phyloP scores from a whole-genome alignment of 768 basidiomycete genomes.

The Astraeus odoratus region DNA sequence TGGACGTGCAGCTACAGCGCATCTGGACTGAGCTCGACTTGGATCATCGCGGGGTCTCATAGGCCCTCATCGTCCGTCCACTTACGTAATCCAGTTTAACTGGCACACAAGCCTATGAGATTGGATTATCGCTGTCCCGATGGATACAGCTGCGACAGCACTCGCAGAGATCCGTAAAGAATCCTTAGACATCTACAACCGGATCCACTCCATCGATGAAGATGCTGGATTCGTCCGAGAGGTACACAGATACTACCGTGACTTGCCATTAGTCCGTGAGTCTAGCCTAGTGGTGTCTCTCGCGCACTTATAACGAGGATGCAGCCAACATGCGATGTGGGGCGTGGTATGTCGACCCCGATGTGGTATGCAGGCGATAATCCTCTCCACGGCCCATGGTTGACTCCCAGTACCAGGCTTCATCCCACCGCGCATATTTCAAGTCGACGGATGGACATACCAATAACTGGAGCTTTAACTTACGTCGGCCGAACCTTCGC shows the following conservation, averaged over 20 bases:
- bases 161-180: conserved; percentile 57
- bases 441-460: conserved; percentile 90
- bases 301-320: neutral
- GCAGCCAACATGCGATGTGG: conserved; percentile 91
- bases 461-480: conserved; percentile 78
- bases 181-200: conserved; percentile 75
- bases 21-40: no score
- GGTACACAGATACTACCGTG: conserved; percentile 41
- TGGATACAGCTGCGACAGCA: conserved; percentile 13
- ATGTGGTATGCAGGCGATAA: conserved; percentile 35
- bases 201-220: conserved; percentile 77
- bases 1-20: no score
- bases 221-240: conserved; percentile 65
- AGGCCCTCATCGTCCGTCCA: no score
- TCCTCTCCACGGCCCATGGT: no score
- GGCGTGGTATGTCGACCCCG: conserved; percentile 84
- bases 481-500: conserved; percentile 79
- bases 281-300: conserved; percentile 12
- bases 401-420: conserved; percentile 10
- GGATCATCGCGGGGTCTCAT: no score
- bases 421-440: conserved; percentile 57
- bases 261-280: conserved; percentile 52
- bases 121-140: conserved; percentile 1
- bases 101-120: no score
- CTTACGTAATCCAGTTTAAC: no score